Evolutionary conservation across 2,329 filamentous ascomycete species (phyloP), one percentile per base, ranked within the genome.

Genomic region (Microsporum canis): DNA sequence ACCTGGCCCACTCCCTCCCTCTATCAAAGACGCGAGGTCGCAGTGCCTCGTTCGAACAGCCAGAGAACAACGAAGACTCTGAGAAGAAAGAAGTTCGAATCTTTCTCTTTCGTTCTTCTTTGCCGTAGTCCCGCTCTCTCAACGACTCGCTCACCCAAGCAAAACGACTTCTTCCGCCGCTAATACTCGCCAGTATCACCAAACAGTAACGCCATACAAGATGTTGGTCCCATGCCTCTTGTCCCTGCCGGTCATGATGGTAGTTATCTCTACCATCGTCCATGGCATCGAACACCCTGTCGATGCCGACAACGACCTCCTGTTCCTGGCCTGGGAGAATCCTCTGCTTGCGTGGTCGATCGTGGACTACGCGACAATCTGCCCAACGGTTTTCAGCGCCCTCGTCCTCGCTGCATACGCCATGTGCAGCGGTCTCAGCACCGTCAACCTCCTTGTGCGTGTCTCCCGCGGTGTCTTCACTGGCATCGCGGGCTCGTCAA

Each of bases 351-450:
- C 45, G 23, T 59, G 59, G 59, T 43, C 57, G 29, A 8, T 55
- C 43, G 14, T 59, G 12, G 57, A 61, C 56, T 58, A 59, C 33
- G 62, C 59, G 60, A 57, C 57, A 34, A 14, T 63, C 2, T 51
- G 56, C 36, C 62, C 60, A 60, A 36, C 47, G 39, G 31, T 60
- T 8, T 63, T 63, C 51, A 57, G 14, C 39, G 47, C 31, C 38
- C 12, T 57, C 34, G 55, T 57, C 38, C 34, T 43, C 55, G 27
- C 55, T 57, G 55, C 55, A 57, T 53, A 33, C 49, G 33, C 38
- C 38, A 39, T 57, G 10, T 57, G 55, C 55, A 57, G 38, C 27
- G 55, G 55, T 34, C 27, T 34, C 33, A 57, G 34, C 27, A 43
- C 38, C 55, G 14, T 39, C 55, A 7, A n/a, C 34, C 34, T 43